phyloP scores from a whole-genome alignment of 2,329 filamentous ascomycete genomes.

The Ambrosiella xylebori region DNA sequence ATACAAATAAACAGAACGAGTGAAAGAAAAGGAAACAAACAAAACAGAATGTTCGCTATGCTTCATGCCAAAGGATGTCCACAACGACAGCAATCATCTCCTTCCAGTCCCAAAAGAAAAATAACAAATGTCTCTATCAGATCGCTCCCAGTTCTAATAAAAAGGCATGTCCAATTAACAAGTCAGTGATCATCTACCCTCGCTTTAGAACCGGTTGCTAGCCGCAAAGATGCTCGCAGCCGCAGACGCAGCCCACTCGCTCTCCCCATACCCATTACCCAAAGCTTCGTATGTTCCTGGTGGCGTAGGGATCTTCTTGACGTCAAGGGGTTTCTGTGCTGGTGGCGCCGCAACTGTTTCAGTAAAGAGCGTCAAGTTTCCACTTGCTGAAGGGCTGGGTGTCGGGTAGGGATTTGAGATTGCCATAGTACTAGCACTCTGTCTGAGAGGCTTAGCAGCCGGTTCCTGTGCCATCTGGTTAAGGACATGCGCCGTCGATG shows the following conservation, averaged over 20 bases:
- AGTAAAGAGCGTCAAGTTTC: constrained; percentile 59
- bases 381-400: constrained; percentile 63
- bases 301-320: constrained; percentile 82
- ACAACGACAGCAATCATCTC: constrained; percentile 6
- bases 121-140: constrained; percentile 14
- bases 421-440: constrained; percentile 47
- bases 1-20: background rate
- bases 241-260: constrained; percentile 74
- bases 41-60: constrained; percentile 6
- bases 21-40: constrained; percentile 9
- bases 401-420: constrained; percentile 47
- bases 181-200: constrained; percentile 4
- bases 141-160: background rate
- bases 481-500: constrained; percentile 58
- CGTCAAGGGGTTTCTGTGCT: constrained; percentile 50
- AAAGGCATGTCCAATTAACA: background rate
- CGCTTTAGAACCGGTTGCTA: constrained; percentile 40
- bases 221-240: constrained; percentile 67
- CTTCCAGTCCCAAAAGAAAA: constrained; percentile 13
- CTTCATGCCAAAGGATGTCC: background rate
- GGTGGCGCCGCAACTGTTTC: constrained; percentile 31
- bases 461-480: constrained; percentile 47
- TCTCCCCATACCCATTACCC: constrained; percentile 51
- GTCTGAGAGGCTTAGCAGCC: constrained; percentile 28
- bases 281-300: constrained; percentile 26